phyloP scores from a whole-genome alignment of 2,329 filamentous ascomycete species.

The Dothideomycetes sp. region DNA sequence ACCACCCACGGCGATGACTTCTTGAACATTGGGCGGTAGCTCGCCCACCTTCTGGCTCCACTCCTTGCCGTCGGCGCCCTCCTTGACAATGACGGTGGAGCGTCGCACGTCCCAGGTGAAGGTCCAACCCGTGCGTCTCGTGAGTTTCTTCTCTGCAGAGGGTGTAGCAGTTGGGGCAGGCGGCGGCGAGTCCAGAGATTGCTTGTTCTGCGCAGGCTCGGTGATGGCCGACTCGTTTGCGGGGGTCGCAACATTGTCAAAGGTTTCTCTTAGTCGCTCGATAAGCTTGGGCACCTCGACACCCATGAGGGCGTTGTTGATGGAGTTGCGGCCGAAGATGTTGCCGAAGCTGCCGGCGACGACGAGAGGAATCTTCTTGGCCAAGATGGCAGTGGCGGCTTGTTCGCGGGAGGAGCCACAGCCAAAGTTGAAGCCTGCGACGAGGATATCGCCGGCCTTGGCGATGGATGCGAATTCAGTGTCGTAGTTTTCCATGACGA shows the following conservation, averaged over 20 bases:
- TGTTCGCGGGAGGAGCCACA: slow-evolving; percentile 74
- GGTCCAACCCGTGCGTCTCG: slow-evolving; percentile 71
- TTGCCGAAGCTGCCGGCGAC: slow-evolving; percentile 73
- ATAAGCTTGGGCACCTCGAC: slow-evolving; percentile 60
- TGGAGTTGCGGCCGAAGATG: slow-evolving; percentile 68
- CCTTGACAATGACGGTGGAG: slow-evolving; percentile 59
- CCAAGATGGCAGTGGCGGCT: slow-evolving; percentile 76
- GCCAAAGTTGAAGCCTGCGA: slow-evolving; percentile 82
- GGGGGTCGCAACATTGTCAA: slow-evolving; percentile 20
- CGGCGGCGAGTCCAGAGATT: slow-evolving; percentile 40
- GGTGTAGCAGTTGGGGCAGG: slow-evolving; percentile 23
- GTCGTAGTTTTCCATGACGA: slow-evolving; percentile 94
- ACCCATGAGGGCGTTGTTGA: slow-evolving; percentile 68
- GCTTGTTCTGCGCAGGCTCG: slow-evolving; percentile 40
- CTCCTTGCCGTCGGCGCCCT: slow-evolving; percentile 52
- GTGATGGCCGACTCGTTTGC: slow-evolving; percentile 25
- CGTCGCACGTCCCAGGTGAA: slow-evolving; percentile 69
- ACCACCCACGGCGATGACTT: slow-evolving; percentile 68
- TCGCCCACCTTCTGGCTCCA: slow-evolving; percentile 80
- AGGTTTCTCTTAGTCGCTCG: slow-evolving; percentile 53
- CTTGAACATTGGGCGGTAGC: slow-evolving; percentile 72
- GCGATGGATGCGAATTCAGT: slow-evolving; percentile 53
- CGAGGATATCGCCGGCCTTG: slow-evolving; percentile 65
- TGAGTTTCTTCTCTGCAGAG: slow-evolving; percentile 45
- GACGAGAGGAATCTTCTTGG: slow-evolving; percentile 69